A percentile compares a stretch with the other conserved stretches of the same genome.
Evolutionary conservation across 192 early-diverging fungal species (phyloP).

Genomic region (Backusella circina): DNA sequence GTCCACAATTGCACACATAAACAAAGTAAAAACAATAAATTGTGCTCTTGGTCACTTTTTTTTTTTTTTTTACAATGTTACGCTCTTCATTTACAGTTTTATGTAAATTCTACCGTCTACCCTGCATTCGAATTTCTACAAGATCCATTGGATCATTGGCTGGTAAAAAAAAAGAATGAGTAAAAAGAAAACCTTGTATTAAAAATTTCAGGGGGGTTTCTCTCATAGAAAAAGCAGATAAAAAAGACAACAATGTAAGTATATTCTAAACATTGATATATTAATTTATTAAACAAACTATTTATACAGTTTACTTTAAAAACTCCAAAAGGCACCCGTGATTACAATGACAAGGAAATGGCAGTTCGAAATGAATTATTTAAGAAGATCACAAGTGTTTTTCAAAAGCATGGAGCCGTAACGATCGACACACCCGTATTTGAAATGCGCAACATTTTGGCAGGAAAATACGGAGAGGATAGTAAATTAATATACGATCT

Average conservation of each 20-base stretch:
- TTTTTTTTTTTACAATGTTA: neutral
- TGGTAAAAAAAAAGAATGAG: neutral
- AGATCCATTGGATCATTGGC: neutral
- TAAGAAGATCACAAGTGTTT: conserved; percentile 72
- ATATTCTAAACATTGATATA: neutral
- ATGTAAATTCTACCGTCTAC: neutral
- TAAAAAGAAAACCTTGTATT: neutral
- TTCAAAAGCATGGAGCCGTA: conserved; percentile 93
- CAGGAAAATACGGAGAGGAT: conserved; percentile 98
- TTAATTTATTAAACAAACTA: neutral
- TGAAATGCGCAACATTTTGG: conserved; percentile 82
- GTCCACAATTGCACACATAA: neutral
- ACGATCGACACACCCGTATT: conserved; percentile 99
- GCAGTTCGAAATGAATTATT: conserved; percentile 88
- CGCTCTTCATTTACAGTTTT: neutral
- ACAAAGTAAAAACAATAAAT: neutral
- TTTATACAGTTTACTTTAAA: conserved; percentile 1
- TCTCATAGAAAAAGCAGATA: neutral
- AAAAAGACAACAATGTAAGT: neutral
- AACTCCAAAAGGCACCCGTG: conserved; percentile 23
- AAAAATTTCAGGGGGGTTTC: neutral
- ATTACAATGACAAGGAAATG: conserved; percentile 57
- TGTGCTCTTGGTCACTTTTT: too few species aligned
- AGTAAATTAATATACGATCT: conserved; percentile 97
- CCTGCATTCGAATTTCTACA: neutral